Conservation (phyloP, 371 early-diverging fungal genomes). For the Dichotomocladium elegans region DNA sequence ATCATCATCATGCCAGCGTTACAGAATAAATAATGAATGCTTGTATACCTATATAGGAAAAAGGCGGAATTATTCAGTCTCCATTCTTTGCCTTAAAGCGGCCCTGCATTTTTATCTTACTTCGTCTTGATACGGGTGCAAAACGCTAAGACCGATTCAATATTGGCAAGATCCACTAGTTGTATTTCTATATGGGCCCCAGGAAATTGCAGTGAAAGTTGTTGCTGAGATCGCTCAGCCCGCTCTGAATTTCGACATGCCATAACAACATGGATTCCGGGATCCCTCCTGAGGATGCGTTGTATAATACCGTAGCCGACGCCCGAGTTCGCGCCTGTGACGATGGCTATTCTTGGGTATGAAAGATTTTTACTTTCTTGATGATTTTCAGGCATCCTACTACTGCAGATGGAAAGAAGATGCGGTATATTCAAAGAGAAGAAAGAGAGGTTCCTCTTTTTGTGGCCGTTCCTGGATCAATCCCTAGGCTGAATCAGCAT, state of each 20-base stretch:
- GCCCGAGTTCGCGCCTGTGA: conserved; percentile 71
- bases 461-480: no score
- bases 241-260: conserved; percentile 69
- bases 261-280: conserved; percentile 48
- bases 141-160: conserved; percentile 38
- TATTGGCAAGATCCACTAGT: conserved; percentile 55
- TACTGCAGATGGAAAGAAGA: no score
- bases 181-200: conserved; percentile 37
- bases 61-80: neutral
- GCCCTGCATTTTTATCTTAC: neutral
- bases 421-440: no score
- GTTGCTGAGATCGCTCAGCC: conserved; percentile 53
- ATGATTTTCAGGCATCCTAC: no score
- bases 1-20: conserved; percentile 81
- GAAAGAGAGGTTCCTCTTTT: no score
- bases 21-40: conserved; percentile 68
- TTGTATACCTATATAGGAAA: no score
- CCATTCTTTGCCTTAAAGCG: neutral
- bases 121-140: conserved; percentile 4
- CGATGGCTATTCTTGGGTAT: no score
- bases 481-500: no score
- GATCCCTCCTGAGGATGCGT: conserved; percentile 43
- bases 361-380: no score
- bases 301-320: conserved; percentile 74
- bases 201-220: conserved; percentile 45